Evolutionary conservation across 768 basidiomycete genomes (phyloP).

Genomic region (Flagelloscypha sp.): DNA sequence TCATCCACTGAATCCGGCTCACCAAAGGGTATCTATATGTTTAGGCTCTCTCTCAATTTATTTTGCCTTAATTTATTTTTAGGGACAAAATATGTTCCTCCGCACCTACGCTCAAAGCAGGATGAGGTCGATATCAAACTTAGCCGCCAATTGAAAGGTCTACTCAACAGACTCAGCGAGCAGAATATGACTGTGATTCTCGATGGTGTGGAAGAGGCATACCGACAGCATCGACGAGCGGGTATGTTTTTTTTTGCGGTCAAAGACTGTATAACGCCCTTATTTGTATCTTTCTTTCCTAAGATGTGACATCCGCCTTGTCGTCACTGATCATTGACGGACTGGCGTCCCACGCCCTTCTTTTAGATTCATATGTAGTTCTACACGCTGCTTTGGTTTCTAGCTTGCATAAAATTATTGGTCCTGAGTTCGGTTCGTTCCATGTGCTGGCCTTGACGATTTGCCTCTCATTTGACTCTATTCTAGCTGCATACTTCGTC

Average conservation of each 20-base stretch:
- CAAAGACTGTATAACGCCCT: background rate
- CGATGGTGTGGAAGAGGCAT: conserved; percentile 65
- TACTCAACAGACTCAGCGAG: conserved; percentile 90
- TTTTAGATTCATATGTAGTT: conserved; percentile 85
- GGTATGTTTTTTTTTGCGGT: conserved; percentile 35
- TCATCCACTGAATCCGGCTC: conserved; percentile 8
- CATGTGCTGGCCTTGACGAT: background rate
- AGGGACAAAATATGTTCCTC: conserved; percentile 68
- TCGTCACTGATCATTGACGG: conserved; percentile 71
- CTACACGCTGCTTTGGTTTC: conserved; percentile 82
- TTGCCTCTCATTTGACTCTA: conserved; percentile 1
- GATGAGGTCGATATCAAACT: conserved; percentile 47
- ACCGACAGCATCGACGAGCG: conserved; percentile 68
- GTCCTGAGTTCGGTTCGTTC: conserved; percentile 80
- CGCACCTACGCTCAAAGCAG: conserved; percentile 51
- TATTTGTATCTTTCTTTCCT: conserved; percentile 1
- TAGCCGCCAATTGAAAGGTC: conserved; percentile 71
- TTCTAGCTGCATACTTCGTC: conserved; percentile 72
- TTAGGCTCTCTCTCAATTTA: conserved; percentile 1
- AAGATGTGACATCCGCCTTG: conserved; percentile 77
- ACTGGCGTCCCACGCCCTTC: conserved; percentile 70
- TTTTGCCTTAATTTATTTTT: conserved; percentile 4
- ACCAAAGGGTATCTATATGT: conserved; percentile 5
- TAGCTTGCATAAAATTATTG: conserved; percentile 70
- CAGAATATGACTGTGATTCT: conserved; percentile 76